These are phyloP conservation scores for Isabelozyma pseudorhagii DNA, from an alignment of 805 yeast genomes.

Conservation along the genomic window DNA sequence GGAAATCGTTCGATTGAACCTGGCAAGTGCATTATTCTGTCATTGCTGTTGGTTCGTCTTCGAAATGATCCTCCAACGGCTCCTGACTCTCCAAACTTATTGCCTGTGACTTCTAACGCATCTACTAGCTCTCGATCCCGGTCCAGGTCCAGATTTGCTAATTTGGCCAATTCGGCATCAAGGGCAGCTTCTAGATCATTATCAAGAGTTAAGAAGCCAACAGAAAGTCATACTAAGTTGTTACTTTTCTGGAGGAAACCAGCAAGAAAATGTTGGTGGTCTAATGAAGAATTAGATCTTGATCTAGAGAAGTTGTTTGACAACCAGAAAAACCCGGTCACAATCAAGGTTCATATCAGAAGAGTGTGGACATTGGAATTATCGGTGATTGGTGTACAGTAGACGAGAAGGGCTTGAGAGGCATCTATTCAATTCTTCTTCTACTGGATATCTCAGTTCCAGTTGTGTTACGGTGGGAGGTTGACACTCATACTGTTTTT, in stretches of 20 bases:
- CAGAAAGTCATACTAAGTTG: slow-evolving; percentile 56
- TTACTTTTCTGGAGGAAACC: slow-evolving; percentile 96
- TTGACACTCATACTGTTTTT: slow-evolving; percentile 1
- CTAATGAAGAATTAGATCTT: slow-evolving; percentile 52
- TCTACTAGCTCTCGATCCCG: slow-evolving; percentile 32
- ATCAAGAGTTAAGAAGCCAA: slow-evolving; percentile 44
- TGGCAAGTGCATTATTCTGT: slow-evolving; percentile 79
- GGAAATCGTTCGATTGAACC: slow-evolving; percentile 89
- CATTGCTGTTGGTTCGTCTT: slow-evolving; percentile 70
- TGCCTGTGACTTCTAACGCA: slow-evolving; percentile 42
- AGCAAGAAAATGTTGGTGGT: slow-evolving; percentile 99
- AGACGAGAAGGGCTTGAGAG: slow-evolving; percentile 3
- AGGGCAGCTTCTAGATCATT: slow-evolving; percentile 59
- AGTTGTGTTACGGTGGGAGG: neutral
- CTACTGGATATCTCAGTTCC: neutral
- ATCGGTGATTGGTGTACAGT: slow-evolving; percentile 82
- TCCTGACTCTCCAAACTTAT: slow-evolving; percentile 42
- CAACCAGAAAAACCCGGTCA: slow-evolving; percentile 7
- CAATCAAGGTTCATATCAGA: slow-evolving; percentile 75
- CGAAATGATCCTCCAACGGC: slow-evolving; percentile 34
- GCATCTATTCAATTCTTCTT: neutral
- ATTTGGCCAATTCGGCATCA: slow-evolving; percentile 53
- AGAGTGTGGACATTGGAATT: slow-evolving; percentile 97
- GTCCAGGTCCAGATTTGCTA: slow-evolving; percentile 55
- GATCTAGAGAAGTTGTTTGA: slow-evolving; percentile 17